Evolutionary conservation across 108 stramenopile genomes (phyloP), one percentile per base, ranked within the genome.

Genomic region (Mayamaea pseudoterrestris): DNA sequence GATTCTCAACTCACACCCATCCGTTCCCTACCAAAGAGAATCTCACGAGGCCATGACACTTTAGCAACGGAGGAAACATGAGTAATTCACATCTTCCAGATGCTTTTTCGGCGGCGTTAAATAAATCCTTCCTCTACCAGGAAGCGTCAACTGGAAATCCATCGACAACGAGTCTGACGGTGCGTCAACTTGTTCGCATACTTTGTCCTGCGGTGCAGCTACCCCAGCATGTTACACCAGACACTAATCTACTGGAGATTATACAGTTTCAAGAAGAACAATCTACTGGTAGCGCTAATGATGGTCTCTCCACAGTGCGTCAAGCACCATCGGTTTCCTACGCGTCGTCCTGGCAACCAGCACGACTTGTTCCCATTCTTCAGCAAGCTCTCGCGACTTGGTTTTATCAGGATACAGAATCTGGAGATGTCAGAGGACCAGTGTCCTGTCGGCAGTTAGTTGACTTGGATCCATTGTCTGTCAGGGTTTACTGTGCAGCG

Each of bases 141-240:
- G 82, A 81, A 56, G 61, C 60, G 12, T 52, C 42, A 16, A 76
- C 75, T 23, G 84, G 84, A 13, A 30, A 50, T 13, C 61, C 71
- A 3, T 76, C 80, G 21, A 37, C 57, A 0, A 39, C 69, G 0
- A 62, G 71, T 0, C 56, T 76, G 35, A 71, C 73, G 0, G 12
- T 66, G 12, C 58, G 66, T 13, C 84, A 87, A 55, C 46, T 87
- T 14, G 70, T 74, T 53, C 53, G 63, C 20, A 64, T 87, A 20
- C 18, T 87, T 1, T 74, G 75, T 31, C 77, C 76, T 13, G 45
- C 55, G 18, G 5, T 29, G 29, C 11, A 24, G 11, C 24, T 16
- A 60, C 58, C 26, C 35, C 32, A 35, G 25, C 56, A 13, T 27
- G 45, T 32, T 43, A 61, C 44, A 35, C 35, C 44, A 3, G 50